Evolutionary conservation across 2,329 filamentous ascomycete species (phyloP), one percentile per base, ranked within the genome.

Genomic region (Bimuria novae-zelandiae): DNA sequence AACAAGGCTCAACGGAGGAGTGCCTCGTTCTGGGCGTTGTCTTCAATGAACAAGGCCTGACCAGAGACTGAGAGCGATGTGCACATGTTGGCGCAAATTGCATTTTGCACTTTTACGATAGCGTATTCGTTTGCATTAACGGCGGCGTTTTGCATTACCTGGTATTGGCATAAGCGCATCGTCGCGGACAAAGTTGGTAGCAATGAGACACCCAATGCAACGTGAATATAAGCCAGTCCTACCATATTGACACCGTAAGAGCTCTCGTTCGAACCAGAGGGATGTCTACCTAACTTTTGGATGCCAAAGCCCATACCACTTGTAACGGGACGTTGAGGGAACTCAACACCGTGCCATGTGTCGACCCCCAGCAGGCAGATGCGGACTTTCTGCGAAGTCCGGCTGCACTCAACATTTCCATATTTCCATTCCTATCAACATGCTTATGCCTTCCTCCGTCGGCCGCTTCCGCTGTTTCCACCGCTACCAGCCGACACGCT

Each of bases 361-460:
- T n/a, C n/a, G n/a, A n/a, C n/a, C n/a, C n/a, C n/a, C n/a, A n/a
- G 2, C 12, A n/a, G 27, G 16, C 1, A 32, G 8, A 17, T 22
- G 4, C 41, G 27, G 17, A 22, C 27, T 22, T 4, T 17, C 32
- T 27, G 27, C 22, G 12, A n/a, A 17, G 7, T 23, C 4, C 21
- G 4, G 14, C 14, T 11, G 14, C 12, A 12, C 7, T 25, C 12
- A 17, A 27, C n/a, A 16, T 2, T 29, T 29, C n/a, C n/a, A n/a
- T n/a, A n/a, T n/a, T n/a, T n/a, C n/a, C 23, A 22, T 29, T 19
- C 16, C 4, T 27, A 23, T 21, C 21, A 41, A 10, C 10, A 41
- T n/a, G 17, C n/a, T 43, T 54, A 64, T n/a, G 55, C 63, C 58
- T 72, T 72, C 63, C 70, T 72, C 55, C 71, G 69, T 56, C 65